Percentiles rank a stretch among this genome's conserved stretches.
Conservation (phyloP, 2,329 filamentous ascomycete genomes). For the Mariannaea elegans region DNA sequence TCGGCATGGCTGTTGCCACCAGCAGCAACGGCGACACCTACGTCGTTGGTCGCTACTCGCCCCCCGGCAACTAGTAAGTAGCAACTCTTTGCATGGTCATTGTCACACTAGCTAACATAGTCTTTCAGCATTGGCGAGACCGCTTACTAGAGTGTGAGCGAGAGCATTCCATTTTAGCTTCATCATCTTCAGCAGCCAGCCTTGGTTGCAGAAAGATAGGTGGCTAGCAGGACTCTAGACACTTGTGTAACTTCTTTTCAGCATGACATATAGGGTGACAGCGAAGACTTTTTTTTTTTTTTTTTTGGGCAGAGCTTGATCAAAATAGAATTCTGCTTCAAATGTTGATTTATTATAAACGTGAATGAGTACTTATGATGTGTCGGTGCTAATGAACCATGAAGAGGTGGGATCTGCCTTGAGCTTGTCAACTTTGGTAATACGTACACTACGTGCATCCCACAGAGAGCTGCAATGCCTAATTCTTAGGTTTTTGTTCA, state of each 20-base stretch:
- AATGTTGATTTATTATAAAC: no score
- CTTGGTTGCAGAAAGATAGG: background rate
- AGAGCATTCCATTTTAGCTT: background rate
- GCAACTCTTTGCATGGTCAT: background rate
- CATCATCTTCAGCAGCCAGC: background rate
- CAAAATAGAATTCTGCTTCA: no score
- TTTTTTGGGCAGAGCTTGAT: no score
- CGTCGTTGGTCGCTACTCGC: conserved; percentile 37
- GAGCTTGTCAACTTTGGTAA: no score
- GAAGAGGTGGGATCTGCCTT: no score
- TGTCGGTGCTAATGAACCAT: no score
- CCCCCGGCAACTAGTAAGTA: conserved; percentile 39
- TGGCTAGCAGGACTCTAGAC: background rate
- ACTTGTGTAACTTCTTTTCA: background rate
- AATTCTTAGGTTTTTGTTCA: no score
- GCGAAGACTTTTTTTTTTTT: no score
- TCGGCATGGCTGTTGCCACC: conserved; percentile 35
- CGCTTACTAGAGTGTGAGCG: conserved; percentile 29
- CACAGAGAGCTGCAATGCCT: no score
- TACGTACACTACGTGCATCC: no score
- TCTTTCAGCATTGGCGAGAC: conserved; percentile 29
- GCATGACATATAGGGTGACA: no score
- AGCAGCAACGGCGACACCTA: conserved; percentile 27
- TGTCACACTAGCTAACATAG: background rate
- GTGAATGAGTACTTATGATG: no score